Conservation (phyloP, 441 rosid species). For the Pelargonium citronellum region DNA sequence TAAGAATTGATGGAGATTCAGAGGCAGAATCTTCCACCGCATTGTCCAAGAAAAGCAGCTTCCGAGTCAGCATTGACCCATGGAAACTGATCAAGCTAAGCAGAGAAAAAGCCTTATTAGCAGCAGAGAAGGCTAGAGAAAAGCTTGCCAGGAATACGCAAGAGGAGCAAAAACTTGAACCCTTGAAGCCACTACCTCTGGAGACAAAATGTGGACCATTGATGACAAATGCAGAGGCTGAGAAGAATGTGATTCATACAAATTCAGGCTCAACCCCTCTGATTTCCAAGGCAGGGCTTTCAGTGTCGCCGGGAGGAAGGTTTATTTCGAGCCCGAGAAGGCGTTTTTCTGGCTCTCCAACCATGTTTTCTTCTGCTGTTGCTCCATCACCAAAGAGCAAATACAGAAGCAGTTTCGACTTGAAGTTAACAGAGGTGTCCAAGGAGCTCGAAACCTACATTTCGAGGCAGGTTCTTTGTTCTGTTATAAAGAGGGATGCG, state of each 20-base stretch:
- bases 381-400: constrained; percentile 68
- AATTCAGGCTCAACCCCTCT: constrained; percentile 44
- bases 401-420: constrained; percentile 70
- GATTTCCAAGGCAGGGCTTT: constrained; percentile 39
- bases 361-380: constrained; percentile 31
- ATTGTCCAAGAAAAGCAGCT: constrained; percentile 54
- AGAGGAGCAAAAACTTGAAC: constrained; percentile 28
- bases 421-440: constrained; percentile 85
- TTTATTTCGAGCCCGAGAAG: constrained; percentile 73
- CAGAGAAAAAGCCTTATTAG: constrained; percentile 73
- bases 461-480: constrained; percentile 77
- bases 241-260: constrained; percentile 26
- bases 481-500: constrained; percentile 66
- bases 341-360: constrained; percentile 65
- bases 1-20: constrained; percentile 60
- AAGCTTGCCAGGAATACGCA: constrained; percentile 51
- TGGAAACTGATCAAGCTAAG: constrained; percentile 75
- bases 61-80: constrained; percentile 72
- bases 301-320: constrained; percentile 49
- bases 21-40: constrained; percentile 27
- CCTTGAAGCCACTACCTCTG: constrained; percentile 65
- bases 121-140: constrained; percentile 83
- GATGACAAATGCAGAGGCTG: constrained; percentile 30
- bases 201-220: constrained; percentile 77
- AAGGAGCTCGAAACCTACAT: constrained; percentile 82